Conservation (phyloP, 2,329 filamentous ascomycete genomes). For the Ascochyta pisi region DNA sequence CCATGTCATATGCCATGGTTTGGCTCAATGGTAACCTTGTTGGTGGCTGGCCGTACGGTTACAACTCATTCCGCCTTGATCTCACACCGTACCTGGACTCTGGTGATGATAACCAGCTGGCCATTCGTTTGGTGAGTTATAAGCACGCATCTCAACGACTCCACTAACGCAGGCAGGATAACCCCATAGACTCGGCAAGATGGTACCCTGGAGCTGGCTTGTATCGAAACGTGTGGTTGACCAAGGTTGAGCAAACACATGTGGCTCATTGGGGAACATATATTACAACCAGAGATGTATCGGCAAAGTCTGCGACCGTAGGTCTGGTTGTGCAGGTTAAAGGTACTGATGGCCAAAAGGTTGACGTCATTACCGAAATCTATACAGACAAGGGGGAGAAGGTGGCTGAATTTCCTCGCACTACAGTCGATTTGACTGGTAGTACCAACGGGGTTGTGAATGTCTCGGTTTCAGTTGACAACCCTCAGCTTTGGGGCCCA, state of each 20-base stretch:
- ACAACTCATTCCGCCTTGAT: constrained; percentile 58
- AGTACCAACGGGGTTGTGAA: constrained; percentile 39
- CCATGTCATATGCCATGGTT: constrained; percentile 58
- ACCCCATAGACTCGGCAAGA: constrained; percentile 55
- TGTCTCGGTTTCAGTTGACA: constrained; percentile 43
- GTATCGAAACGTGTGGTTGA: constrained; percentile 63
- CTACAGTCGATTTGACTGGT: background rate
- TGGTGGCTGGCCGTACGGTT: constrained; percentile 60
- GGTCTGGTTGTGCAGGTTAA: constrained; percentile 54
- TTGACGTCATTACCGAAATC: constrained; percentile 54
- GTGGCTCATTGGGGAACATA: constrained; percentile 59
- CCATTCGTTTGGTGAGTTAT: constrained; percentile 51
- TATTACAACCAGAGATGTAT: constrained; percentile 55
- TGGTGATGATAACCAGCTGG: constrained; percentile 51
- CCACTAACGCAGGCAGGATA: constrained; percentile 45
- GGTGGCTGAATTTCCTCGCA: background rate
- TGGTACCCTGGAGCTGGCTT: constrained; percentile 62
- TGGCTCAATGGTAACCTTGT: constrained; percentile 59
- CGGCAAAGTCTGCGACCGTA: constrained; percentile 54
- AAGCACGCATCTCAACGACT: background rate
- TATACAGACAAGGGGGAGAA: constrained; percentile 41
- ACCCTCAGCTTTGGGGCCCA: constrained; percentile 59
- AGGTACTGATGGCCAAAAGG: constrained; percentile 37
- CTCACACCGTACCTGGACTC: constrained; percentile 51
- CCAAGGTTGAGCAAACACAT: constrained; percentile 54